Conservation (phyloP, 129 eudicot species). For the Tagetes erecta region DNA sequence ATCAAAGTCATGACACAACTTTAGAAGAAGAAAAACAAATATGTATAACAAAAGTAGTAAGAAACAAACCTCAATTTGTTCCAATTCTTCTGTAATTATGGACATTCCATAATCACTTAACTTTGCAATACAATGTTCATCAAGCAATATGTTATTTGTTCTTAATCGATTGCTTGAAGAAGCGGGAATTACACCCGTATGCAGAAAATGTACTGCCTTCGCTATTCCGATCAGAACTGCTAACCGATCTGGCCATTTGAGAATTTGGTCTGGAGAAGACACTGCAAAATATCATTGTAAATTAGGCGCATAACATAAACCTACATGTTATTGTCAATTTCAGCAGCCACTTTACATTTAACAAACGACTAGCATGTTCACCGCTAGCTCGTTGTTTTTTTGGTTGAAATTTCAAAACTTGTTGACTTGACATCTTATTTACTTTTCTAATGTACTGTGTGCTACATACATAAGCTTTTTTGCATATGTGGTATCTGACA, state of each 20-base stretch:
- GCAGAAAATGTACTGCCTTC: constrained; percentile 86
- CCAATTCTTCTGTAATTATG: constrained; percentile 68
- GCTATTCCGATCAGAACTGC: constrained; percentile 76
- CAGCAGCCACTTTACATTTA: background rate
- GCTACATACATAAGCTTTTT: background rate
- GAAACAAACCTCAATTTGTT: constrained; percentile 51
- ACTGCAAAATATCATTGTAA: constrained; percentile 44
- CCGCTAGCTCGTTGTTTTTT: background rate
- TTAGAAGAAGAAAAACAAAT: constrained; percentile 12
- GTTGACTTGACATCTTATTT: background rate
- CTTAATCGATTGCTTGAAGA: constrained; percentile 60
- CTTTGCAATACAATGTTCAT: constrained; percentile 84
- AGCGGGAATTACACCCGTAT: constrained; percentile 81
- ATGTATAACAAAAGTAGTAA: constrained; percentile 8
- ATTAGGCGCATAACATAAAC: background rate
- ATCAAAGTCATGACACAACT: constrained; percentile 27
- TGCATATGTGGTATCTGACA: background rate
- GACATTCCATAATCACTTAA: constrained; percentile 90
- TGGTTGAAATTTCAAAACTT: background rate
- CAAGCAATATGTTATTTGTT: constrained; percentile 74
- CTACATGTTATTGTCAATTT: background rate
- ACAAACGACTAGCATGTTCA: background rate
- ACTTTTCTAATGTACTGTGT: background rate
- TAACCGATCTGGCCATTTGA: constrained; percentile 84
- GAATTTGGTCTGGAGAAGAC: constrained; percentile 45